phyloP scores from a whole-genome alignment of 306 rosid genomes.

The Acacia crassicarpa region DNA sequence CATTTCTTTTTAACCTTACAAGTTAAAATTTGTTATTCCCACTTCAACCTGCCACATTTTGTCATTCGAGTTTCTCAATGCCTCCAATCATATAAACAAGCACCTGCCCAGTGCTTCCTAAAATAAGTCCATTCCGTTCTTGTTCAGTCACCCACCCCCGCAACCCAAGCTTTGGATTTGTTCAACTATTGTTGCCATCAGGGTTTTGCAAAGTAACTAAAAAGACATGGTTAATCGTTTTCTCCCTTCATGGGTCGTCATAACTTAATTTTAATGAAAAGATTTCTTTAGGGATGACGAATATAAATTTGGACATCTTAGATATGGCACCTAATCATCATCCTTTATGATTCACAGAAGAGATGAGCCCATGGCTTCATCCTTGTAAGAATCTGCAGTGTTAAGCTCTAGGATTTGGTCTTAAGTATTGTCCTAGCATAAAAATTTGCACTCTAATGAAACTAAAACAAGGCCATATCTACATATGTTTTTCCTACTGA shows the following conservation, averaged over 20 bases:
- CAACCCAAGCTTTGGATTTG: background rate
- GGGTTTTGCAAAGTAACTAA: too few species aligned
- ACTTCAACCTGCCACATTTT: too few species aligned
- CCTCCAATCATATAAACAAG: background rate
- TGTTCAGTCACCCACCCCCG: background rate
- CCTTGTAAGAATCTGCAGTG: constrained; percentile 5
- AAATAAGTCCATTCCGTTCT: background rate
- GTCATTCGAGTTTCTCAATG: background rate
- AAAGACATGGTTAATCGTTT: background rate
- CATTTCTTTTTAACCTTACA: background rate
- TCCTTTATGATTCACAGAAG: background rate
- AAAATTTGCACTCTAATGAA: constrained; percentile 9
- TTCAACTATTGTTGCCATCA: background rate
- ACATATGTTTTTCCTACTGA: constrained; percentile 4
- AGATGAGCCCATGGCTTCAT: background rate
- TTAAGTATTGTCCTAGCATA: constrained; percentile 21
- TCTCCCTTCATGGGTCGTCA: background rate
- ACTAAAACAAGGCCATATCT: constrained; percentile 24
- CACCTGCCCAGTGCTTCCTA: background rate
- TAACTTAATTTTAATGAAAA: background rate
- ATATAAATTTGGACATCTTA: background rate
- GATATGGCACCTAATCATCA: background rate
- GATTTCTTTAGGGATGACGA: background rate
- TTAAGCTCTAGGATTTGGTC: background rate
- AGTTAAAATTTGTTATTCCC: too few species aligned